These are phyloP conservation scores for Harrya chromipes DNA, from an alignment of 768 basidiomycete species.

Conservation along the genomic window DNA sequence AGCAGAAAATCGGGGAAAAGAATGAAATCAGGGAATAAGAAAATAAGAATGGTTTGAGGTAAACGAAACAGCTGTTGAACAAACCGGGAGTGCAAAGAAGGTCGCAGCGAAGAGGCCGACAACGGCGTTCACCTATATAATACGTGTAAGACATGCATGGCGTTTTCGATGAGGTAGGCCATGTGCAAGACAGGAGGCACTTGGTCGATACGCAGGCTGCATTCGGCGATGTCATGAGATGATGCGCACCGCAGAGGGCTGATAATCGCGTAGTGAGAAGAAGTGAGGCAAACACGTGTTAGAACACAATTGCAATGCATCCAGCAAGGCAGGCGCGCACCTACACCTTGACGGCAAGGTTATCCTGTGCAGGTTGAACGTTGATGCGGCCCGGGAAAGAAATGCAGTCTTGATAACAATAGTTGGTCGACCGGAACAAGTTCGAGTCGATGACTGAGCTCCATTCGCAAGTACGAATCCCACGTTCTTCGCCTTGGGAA, in stretches of 20 bases:
- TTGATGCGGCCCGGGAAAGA: too few species aligned
- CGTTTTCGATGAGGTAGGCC: slow-evolving; percentile 35
- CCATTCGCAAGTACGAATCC: background rate
- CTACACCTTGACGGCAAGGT: slow-evolving; percentile 4
- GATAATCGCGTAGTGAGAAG: slow-evolving; percentile 36
- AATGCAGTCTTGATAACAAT: slow-evolving; percentile 2
- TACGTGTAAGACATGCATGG: slow-evolving; percentile 30
- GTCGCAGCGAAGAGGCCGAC: slow-evolving; percentile 18
- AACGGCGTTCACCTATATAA: slow-evolving; percentile 28
- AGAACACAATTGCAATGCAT: background rate
- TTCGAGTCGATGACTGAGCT: background rate
- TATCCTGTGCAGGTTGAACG: too few species aligned
- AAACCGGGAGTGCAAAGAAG: slow-evolving; percentile 21
- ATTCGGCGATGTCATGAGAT: slow-evolving; percentile 25
- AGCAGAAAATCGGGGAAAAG: background rate
- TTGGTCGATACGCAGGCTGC: slow-evolving; percentile 19
- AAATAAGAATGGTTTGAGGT: slow-evolving; percentile 6
- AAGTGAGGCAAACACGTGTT: slow-evolving; percentile 34
- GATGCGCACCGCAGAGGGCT: slow-evolving; percentile 30
- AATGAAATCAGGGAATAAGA: slow-evolving; percentile 7
- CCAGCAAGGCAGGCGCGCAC: slow-evolving; percentile 11
- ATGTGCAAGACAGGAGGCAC: slow-evolving; percentile 26
- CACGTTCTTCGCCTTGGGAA: background rate
- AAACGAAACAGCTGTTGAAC: slow-evolving; percentile 7
- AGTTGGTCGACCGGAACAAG: background rate